These are phyloP conservation scores for Colletotrichum sublineola DNA, from an alignment of 2,329 filamentous ascomycete genomes.

Conservation along the genomic window DNA sequence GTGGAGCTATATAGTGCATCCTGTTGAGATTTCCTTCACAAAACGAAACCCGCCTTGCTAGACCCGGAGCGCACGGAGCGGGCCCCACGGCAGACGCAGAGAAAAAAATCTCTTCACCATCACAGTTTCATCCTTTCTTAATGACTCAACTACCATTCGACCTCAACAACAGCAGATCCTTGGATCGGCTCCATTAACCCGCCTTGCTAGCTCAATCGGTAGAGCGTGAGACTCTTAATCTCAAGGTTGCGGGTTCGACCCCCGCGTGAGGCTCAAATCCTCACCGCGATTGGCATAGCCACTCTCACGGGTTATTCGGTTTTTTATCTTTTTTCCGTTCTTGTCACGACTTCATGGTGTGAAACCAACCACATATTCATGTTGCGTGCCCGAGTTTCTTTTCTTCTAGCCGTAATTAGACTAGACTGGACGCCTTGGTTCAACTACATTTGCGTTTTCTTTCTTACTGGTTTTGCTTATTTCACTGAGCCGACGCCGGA, in stretches of 20 bases:
- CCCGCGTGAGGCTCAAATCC: constrained; percentile 46
- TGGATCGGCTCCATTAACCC: constrained; percentile 19
- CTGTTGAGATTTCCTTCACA: too few relatives aligned
- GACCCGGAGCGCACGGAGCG: neutral
- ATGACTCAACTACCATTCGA: fast-evolving
- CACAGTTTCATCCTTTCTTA: neutral
- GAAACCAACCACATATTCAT: too few relatives aligned
- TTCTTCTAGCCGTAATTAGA: neutral
- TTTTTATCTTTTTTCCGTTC: neutral
- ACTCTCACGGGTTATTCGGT: neutral
- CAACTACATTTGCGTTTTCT: neutral
- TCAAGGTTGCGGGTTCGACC: constrained; percentile 46
- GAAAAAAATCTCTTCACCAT: constrained; percentile 27
- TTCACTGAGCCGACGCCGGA: neutral
- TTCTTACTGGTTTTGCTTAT: neutral
- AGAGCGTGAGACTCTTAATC: constrained; percentile 79
- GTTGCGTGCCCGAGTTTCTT: too few relatives aligned
- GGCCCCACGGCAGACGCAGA: neutral
- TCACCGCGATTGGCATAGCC: constrained; percentile 20
- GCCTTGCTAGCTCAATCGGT: constrained; percentile 74
- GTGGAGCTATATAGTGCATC: too few relatives aligned
- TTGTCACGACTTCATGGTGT: neutral
- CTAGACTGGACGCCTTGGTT: neutral
- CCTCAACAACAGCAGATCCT: neutral
- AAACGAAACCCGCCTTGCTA: too few relatives aligned